Evolutionary conservation across 1,139 yeast genomes (phyloP), one percentile per base, ranked within the genome.

Genomic region (Yarrowia galli): DNA sequence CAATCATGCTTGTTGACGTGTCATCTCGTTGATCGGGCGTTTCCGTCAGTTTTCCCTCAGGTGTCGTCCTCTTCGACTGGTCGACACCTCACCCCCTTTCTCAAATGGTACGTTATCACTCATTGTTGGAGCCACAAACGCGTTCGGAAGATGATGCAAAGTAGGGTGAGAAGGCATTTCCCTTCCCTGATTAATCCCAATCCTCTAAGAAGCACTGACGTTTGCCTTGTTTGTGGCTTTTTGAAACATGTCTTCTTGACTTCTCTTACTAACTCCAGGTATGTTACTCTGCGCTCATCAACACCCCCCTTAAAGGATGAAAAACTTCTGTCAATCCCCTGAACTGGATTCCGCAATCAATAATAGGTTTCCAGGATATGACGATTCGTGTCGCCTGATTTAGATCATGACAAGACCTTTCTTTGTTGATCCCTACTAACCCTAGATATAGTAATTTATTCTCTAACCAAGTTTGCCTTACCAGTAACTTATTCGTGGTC

Each of bases 381-480:
- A 61, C 66, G 66, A 61, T 61, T 61, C 54, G 66, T 61, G 66
- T 61, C 66, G 66, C 66, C 54, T 61, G 66, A 61, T 58, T 58
- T 22, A 20, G 20, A 36, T 6, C 9, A 32, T 16, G 25, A 9
- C 20, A 2, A 18, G 2, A 3, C 22, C 5, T 20, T 12, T 20
- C 35, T 22, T 36, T 23, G 9, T 16, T 22, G 7, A 3, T 23
- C 28, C 32, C n/a, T 23, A 53, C 60, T 53, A 53, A 53, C 60
- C 7, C 15, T 36, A 36, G 43, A 23, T 35, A 42, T 42, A 42
- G 45, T 42, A 42, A 42, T 42, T 12, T 1, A n/a, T 40, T 16
- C 38, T n/a, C 16, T 36, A 7, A 40, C 43, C 4, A 40, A 6
- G 9, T 28, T 28, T 28, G 8, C 8, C 32, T 28, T 8, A 6